Evolutionary conservation across 2,329 filamentous ascomycete genomes (phyloP).

Genomic region (Aspergillus pseudoviridinutans): DNA sequence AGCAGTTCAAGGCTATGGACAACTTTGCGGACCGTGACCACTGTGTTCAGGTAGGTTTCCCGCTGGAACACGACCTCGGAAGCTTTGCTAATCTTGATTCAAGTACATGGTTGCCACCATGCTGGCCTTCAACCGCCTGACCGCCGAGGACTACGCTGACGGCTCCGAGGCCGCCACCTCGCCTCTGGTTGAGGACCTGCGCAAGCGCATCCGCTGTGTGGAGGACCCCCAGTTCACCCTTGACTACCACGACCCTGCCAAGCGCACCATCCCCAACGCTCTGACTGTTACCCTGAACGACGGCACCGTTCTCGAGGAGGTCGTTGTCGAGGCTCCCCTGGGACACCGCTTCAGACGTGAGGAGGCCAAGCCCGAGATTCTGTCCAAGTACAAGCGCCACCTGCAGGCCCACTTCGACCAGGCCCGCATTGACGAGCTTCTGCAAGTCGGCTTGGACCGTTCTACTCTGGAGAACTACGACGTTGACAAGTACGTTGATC

Average conservation of each 20-base stretch:
- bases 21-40: conserved; percentile 99
- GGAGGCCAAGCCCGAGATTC: conserved; percentile 95
- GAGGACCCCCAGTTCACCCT: conserved; percentile 92
- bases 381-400: conserved; percentile 94
- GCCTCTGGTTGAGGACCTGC: conserved; percentile 81
- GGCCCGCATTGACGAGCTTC: conserved; percentile 73
- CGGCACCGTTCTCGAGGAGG: conserved; percentile 84
- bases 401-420: conserved; percentile 76
- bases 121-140: conserved; percentile 90
- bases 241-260: conserved; percentile 91
- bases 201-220: conserved; percentile 90
- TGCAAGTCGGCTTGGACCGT: conserved; percentile 72
- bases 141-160: conserved; percentile 90
- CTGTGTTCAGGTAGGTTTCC: conserved; percentile 71
- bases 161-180: conserved; percentile 88
- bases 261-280: conserved; percentile 96
- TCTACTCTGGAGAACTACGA: conserved; percentile 73
- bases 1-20: conserved; percentile 99
- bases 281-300: conserved; percentile 93
- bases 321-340: conserved; percentile 88
- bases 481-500: conserved; percentile 89
- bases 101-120: conserved; percentile 95
- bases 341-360: conserved; percentile 87
- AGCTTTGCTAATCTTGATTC: conserved; percentile 16
- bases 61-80: background rate